Conservation (phyloP, 257 asterid genomes). For the Solanum appendiculatum region DNA sequence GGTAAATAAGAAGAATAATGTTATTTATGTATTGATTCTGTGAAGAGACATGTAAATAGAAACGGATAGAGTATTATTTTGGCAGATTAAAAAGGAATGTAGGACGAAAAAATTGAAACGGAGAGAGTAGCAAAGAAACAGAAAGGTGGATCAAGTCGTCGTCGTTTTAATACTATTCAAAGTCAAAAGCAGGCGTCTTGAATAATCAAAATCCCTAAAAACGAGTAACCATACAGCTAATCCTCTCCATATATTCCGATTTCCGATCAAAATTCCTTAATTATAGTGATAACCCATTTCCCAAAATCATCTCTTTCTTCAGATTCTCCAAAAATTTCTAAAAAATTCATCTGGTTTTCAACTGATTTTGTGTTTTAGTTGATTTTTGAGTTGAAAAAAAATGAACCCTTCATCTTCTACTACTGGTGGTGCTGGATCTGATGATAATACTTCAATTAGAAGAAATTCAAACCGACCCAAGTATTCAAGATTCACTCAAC, state of each 20-base stretch:
- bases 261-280: not conserved
- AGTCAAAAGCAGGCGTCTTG: not conserved
- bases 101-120: too few relatives aligned
- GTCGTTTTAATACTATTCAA: not conserved
- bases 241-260: not conserved
- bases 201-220: not conserved
- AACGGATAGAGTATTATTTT: too few relatives aligned
- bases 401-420: conserved; percentile 36
- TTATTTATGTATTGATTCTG: too few relatives aligned
- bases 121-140: not conserved
- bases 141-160: not conserved
- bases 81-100: not conserved
- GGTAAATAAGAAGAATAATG: too few relatives aligned
- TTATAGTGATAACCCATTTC: not conserved
- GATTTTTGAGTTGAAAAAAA: not conserved
- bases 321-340: not conserved
- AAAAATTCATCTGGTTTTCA: not conserved
- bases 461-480: conserved; percentile 87
- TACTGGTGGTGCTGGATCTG: conserved; percentile 48
- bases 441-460: conserved; percentile 50
- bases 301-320: not conserved
- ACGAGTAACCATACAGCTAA: not conserved
- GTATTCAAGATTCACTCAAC: conserved; percentile 97
- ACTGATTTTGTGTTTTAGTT: not conserved
- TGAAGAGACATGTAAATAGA: too few relatives aligned